Evolutionary conservation across 352 stramenopile genomes (phyloP).

Genomic region (Globisporangium nagaii): DNA sequence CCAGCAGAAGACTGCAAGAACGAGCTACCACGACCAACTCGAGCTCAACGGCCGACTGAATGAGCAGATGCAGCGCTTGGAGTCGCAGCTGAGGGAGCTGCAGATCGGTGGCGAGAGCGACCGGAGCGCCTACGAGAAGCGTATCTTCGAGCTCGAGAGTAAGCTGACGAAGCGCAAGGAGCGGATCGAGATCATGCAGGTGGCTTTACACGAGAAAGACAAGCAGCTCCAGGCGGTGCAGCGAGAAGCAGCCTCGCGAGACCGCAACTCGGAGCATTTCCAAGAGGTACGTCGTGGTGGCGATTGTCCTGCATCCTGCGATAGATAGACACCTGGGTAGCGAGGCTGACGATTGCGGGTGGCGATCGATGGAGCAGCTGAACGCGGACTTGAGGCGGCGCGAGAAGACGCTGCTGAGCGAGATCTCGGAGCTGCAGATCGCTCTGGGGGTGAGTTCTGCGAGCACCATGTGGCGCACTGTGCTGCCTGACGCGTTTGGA

Average conservation of each 20-base stretch:
- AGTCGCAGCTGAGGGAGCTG: constrained; percentile 23
- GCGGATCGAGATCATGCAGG: constrained; percentile 26
- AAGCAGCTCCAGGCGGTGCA: constrained; percentile 39
- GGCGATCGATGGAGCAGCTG: constrained; percentile 11
- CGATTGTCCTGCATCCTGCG: too few relatives aligned
- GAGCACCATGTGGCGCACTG: background rate
- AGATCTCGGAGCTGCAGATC: constrained; percentile 50
- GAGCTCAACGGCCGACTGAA: constrained; percentile 24
- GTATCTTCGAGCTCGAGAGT: constrained; percentile 24
- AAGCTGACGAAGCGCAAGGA: constrained; percentile 38
- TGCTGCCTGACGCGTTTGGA: too few relatives aligned
- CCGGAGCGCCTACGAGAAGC: constrained; percentile 20
- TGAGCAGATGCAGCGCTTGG: constrained; percentile 27
- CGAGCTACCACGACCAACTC: constrained; percentile 42
- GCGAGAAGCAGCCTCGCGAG: constrained; percentile 26
- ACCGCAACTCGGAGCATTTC: constrained; percentile 32
- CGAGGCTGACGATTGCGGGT: background rate
- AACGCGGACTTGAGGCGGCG: constrained; percentile 43
- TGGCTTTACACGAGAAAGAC: constrained; percentile 42
- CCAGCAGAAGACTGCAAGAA: constrained; percentile 25
- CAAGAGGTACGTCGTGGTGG: constrained; percentile 37
- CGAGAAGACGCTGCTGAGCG: constrained; percentile 45
- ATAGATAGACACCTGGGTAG: too few relatives aligned
- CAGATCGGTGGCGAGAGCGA: constrained; percentile 16
- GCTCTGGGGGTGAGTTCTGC: constrained; percentile 28